Percentiles rank a stretch among this genome's conserved stretches.
Conservation (phyloP, 768 basidiomycete species). For the Chalciporus sphaerocephalus region DNA sequence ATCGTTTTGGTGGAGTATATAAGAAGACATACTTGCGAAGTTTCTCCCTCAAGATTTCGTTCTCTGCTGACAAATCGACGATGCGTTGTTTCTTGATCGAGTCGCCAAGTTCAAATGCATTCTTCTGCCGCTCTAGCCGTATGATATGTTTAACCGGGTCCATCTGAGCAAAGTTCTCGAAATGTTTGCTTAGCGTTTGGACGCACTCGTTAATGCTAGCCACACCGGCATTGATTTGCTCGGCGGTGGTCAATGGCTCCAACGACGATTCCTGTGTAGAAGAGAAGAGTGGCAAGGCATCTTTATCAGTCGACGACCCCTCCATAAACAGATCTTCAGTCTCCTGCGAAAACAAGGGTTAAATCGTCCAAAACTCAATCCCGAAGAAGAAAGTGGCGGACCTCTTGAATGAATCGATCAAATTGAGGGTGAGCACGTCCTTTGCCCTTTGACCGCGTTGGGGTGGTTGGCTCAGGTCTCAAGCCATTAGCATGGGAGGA, state of each 20-base stretch:
- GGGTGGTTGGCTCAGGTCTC: slow-evolving; percentile 15
- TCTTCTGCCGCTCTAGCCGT: slow-evolving; percentile 37
- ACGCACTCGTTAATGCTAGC: not conserved
- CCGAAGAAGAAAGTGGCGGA: not conserved
- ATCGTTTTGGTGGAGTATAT: not conserved
- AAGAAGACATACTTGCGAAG: not conserved
- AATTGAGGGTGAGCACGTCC: slow-evolving; percentile 4
- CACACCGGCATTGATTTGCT: slow-evolving; percentile 19
- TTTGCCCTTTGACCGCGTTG: slow-evolving; percentile 26
- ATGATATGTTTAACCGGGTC: slow-evolving; percentile 28
- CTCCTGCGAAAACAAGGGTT: slow-evolving; percentile 1
- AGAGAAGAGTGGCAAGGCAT: not conserved
- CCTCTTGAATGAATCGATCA: slow-evolving; percentile 6
- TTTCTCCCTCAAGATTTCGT: not conserved
- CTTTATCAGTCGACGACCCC: not conserved
- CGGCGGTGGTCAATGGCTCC: slow-evolving; percentile 15
- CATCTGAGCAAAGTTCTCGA: slow-evolving; percentile 13
- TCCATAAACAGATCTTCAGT: slow-evolving; percentile 21
- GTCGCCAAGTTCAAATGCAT: slow-evolving; percentile 35
- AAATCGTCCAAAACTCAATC: not conserved
- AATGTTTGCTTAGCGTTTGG: not conserved
- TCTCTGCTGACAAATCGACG: slow-evolving; percentile 7
- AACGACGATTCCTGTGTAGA: not conserved
- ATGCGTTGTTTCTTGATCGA: slow-evolving; percentile 29
- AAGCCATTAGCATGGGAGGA: not conserved